Evolutionary conservation across 176 grass and related monocot species (phyloP), one percentile per base, ranked within the genome.

Genomic region (Chrysopogon serrulatus): DNA sequence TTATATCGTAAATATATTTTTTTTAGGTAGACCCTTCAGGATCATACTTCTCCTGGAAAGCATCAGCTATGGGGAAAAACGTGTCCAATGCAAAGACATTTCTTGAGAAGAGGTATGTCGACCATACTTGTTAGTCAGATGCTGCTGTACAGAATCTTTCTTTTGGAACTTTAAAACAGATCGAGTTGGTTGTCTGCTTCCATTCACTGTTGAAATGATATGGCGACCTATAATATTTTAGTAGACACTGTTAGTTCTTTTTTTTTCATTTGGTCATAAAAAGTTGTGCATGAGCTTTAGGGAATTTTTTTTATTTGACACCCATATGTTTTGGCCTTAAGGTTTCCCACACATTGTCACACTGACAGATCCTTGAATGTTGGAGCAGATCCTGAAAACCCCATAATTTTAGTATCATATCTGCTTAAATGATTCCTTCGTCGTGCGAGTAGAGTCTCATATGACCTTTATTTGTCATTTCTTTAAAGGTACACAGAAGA

Each of bases 1-100:
- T 23, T 21, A 82, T 30, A 68, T 68, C 17, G 17, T 71, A 49
- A 49, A 43, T 39, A 39, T 64, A 12, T 69, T 71, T 76, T 48
- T 2, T 79, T 79, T 74, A 47, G 92, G 93, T 98, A 66, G 96
- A 98, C 34, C 93, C 96, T 15, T 98, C 96, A 71, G 96, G 96
- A 77, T 98, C 96, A 13, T 98, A 95, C 83, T 98, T 98, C 82
- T 95, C 96, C n/a, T 95, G 93, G 96, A 98, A 98, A 91, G 96
- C 96, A 74, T 95, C 96, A 87, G 93, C 96, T n/a, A 98, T 94
- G 93, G 96, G 96, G 12, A 95, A 98, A 90, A 98, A 98, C 27
- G 93, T 98, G 18, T 98, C 96, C 48, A 95, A 98, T 80, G 96
- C 96, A 37, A 98, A 98, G 76, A 95, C 96, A 0, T 98, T 98